Evolutionary conservation across 2,329 filamentous ascomycete species (phyloP), one percentile per base, ranked within the genome.

Genomic region (Hymenoscyphus occultus): DNA sequence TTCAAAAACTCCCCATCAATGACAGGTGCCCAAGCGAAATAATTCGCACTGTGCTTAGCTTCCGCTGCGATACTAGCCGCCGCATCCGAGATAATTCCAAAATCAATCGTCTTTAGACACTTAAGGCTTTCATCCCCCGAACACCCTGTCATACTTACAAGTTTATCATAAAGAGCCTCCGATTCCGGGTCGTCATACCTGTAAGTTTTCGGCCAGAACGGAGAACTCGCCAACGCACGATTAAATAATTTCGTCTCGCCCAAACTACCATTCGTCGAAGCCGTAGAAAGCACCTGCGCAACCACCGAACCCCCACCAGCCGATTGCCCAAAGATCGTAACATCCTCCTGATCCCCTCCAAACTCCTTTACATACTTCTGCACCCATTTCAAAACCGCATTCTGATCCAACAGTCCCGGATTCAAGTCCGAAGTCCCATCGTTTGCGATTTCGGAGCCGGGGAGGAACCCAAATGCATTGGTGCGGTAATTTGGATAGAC

Each of bases 391-490:
- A 87, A 75, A 39, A 82, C 83, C 40, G 84, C 77, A 5, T 81
- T 78, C 69, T 86, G 84, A 65, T 86, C 83, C 63, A 80, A 76
- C 0, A 85, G 73, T 2, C 78, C 83, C 10, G 79, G 79, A 70
- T 85, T 85, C 2, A 79, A 64, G 19, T 79, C 82, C 45, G 87
- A 78, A 39, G 83, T 72, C 0, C 83, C 84, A 45, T 81, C 81
- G 22, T 79, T 80, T 9, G 80, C 78, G 14, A 86, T 80, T 63
- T 84, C 70, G 10, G 75, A 75, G 0, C 85, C 87, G 10, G 85
- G 82, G 35, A 91, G 76, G 76, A 94, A 92, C 0, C 91, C 91
- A 72, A 92, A 80, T 1, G 85, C 83, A 7, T 86, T 86, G 39
- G 91, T 82, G 4, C 89, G 82, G 74, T 90, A 86, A 75, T 84